phyloP scores from a whole-genome alignment of 2,329 filamentous ascomycete genomes.

The Ophiostoma sp. region DNA sequence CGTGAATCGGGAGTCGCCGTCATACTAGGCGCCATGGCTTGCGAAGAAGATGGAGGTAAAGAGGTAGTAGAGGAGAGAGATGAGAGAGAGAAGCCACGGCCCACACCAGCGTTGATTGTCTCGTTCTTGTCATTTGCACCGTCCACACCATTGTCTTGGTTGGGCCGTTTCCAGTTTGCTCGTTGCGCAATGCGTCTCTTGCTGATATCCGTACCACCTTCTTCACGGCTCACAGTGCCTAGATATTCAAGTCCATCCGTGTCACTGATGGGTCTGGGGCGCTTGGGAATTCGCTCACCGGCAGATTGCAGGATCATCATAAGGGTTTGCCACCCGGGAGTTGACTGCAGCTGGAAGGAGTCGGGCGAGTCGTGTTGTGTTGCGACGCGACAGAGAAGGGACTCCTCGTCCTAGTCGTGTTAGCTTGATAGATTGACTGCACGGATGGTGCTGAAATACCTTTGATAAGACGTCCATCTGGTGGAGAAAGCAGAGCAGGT shows the following conservation, averaged over 20 bases:
- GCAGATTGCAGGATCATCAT: slow-evolving; percentile 90
- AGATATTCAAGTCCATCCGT: slow-evolving; percentile 25
- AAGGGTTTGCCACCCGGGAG: slow-evolving; percentile 88
- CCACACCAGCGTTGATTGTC: background rate
- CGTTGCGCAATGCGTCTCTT: slow-evolving; percentile 15
- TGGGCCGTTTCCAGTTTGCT: slow-evolving; percentile 11
- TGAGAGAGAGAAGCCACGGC: slow-evolving; percentile 2
- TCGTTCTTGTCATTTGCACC: background rate
- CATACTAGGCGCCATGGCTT: background rate
- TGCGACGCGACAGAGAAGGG: slow-evolving; percentile 78
- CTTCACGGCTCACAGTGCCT: slow-evolving; percentile 14
- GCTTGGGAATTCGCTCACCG: slow-evolving; percentile 92
- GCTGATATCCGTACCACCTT: slow-evolving; percentile 1
- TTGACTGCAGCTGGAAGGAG: slow-evolving; percentile 76
- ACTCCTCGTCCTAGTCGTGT: slow-evolving; percentile 71
- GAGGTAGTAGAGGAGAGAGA: slow-evolving; percentile 12
- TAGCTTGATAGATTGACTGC: background rate
- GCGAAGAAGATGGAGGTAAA: slow-evolving; percentile 8
- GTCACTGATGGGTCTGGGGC: slow-evolving; percentile 8
- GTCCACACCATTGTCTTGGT: slow-evolving; percentile 8
- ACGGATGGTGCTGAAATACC: slow-evolving; percentile 46
- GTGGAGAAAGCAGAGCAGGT: slow-evolving; percentile 83
- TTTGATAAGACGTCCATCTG: slow-evolving; percentile 76
- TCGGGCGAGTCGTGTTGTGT: slow-evolving; percentile 74
- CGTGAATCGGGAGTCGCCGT: slow-evolving; percentile 26